phyloP scores from a whole-genome alignment of 768 basidiomycete species.

The Leccinum disarticulatum region DNA sequence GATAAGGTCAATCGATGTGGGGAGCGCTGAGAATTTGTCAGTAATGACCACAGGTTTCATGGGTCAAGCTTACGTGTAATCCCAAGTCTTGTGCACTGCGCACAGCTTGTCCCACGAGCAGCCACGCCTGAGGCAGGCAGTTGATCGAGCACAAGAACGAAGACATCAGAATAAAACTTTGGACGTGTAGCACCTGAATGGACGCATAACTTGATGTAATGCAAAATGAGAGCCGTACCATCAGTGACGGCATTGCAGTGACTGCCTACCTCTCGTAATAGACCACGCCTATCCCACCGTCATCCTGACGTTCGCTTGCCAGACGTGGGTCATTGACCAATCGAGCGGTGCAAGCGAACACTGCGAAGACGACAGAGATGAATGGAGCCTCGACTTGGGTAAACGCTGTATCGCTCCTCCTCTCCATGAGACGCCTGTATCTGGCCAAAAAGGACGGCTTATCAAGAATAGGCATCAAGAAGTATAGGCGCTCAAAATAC shows the following conservation, averaged over 20 bases:
- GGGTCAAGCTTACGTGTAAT: slow-evolving; percentile 69
- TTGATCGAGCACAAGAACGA: slow-evolving; percentile 92
- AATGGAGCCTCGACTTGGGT: slow-evolving; percentile 70
- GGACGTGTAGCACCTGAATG: slow-evolving; percentile 83
- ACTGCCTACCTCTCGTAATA: slow-evolving; percentile 78
- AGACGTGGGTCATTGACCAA: slow-evolving; percentile 75
- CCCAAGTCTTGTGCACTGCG: slow-evolving; percentile 89
- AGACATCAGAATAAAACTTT: slow-evolving; percentile 86
- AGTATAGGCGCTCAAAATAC: slow-evolving; percentile 86
- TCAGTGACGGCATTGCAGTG: slow-evolving; percentile 26
- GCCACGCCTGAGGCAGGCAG: slow-evolving; percentile 92
- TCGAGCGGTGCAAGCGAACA: slow-evolving; percentile 86
- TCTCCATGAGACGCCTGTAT: slow-evolving; percentile 76
- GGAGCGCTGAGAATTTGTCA: slow-evolving; percentile 59
- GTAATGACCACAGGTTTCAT: slow-evolving; percentile 7
- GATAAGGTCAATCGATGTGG: slow-evolving; percentile 69
- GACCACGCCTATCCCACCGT: slow-evolving; percentile 86
- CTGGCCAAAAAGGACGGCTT: slow-evolving; percentile 77
- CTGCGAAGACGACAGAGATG: slow-evolving; percentile 78
- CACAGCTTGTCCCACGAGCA: slow-evolving; percentile 87
- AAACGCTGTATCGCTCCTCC: slow-evolving; percentile 49
- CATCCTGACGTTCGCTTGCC: slow-evolving; percentile 57
- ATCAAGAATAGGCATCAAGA: slow-evolving; percentile 83
- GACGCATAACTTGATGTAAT: slow-evolving; percentile 88
- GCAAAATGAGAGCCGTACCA: slow-evolving; percentile 67